These are phyloP conservation scores for Collybia mongolica DNA, from an alignment of 768 basidiomycete species.

Conservation along the genomic window DNA sequence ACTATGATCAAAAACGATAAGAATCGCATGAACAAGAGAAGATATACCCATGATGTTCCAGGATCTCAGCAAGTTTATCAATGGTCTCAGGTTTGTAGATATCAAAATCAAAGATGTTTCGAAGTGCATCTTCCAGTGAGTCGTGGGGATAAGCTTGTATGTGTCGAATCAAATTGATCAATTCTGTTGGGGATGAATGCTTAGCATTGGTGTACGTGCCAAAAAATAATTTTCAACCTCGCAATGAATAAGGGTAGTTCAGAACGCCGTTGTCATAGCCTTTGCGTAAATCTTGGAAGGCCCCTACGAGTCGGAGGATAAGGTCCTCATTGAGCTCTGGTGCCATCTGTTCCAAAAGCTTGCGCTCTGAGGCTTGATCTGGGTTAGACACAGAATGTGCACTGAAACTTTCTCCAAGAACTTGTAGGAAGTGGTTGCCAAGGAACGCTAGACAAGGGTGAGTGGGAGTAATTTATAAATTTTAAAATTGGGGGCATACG, in stretches of 20 bases:
- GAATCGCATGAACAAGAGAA: slow-evolving; percentile 7
- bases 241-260: slow-evolving; percentile 66
- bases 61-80: slow-evolving; percentile 55
- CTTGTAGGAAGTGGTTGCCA: slow-evolving; percentile 72
- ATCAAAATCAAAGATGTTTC: slow-evolving; percentile 73
- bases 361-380: slow-evolving; percentile 63
- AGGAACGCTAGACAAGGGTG: slow-evolving; percentile 54
- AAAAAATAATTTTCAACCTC: slow-evolving; percentile 41
- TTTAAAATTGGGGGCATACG: slow-evolving; percentile 36
- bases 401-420: slow-evolving; percentile 69
- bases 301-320: slow-evolving; percentile 55
- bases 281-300: slow-evolving; percentile 60
- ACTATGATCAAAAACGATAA: not conserved
- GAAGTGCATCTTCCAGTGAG: slow-evolving; percentile 52
- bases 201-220: not conserved
- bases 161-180: slow-evolving; percentile 66
- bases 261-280: slow-evolving; percentile 57
- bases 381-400: slow-evolving; percentile 67
- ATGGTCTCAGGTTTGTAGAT: slow-evolving; percentile 66
- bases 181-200: slow-evolving; percentile 36
- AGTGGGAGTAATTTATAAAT: not conserved
- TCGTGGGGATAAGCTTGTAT: slow-evolving; percentile 61
- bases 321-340: slow-evolving; percentile 56
- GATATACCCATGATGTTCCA: slow-evolving; percentile 56
- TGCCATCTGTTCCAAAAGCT: slow-evolving; percentile 57